Percentiles rank a stretch among this genome's conserved stretches.
Conservation (phyloP, 306 rosid genomes). For the Rubus idaeus region DNA sequence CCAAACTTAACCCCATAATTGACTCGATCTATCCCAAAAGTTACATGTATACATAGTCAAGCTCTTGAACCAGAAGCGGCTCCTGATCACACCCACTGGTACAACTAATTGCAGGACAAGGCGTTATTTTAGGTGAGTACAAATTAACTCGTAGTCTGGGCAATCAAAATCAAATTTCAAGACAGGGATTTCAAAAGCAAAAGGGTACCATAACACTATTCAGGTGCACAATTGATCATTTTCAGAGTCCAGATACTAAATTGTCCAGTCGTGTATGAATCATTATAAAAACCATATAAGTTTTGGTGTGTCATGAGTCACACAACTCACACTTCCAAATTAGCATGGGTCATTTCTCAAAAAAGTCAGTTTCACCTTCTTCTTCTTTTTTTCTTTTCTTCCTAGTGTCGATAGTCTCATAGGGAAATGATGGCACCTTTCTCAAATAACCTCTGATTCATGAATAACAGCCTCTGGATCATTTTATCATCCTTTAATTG, state of each 20-base stretch:
- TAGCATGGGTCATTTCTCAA: not conserved
- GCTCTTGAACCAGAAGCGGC: constrained; percentile 32
- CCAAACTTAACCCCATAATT: constrained; percentile 35
- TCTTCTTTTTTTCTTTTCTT: too few species aligned
- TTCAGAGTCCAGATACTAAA: not conserved
- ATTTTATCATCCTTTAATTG: too few species aligned
- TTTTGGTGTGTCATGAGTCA: not conserved
- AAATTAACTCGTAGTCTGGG: not conserved
- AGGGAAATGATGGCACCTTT: not conserved
- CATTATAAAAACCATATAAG: not conserved
- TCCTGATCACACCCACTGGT: constrained; percentile 50
- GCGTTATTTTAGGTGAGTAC: constrained; percentile 3
- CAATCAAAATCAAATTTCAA: not conserved
- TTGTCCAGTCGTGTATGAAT: not conserved
- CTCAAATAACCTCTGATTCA: not conserved
- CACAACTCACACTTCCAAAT: not conserved
- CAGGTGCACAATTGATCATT: not conserved
- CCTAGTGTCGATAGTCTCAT: too few species aligned
- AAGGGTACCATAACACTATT: not conserved
- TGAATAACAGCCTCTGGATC: too few species aligned
- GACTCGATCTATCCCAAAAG: constrained; percentile 35
- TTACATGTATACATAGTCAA: constrained; percentile 53
- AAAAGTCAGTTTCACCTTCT: too few species aligned
- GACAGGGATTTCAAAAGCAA: not conserved
- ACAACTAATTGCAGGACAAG: constrained; percentile 40